Evolutionary conservation across 1,284 basidiomycete genomes (phyloP), one percentile per base, ranked within the genome.

Genomic region (Puccinia brachypodii): DNA sequence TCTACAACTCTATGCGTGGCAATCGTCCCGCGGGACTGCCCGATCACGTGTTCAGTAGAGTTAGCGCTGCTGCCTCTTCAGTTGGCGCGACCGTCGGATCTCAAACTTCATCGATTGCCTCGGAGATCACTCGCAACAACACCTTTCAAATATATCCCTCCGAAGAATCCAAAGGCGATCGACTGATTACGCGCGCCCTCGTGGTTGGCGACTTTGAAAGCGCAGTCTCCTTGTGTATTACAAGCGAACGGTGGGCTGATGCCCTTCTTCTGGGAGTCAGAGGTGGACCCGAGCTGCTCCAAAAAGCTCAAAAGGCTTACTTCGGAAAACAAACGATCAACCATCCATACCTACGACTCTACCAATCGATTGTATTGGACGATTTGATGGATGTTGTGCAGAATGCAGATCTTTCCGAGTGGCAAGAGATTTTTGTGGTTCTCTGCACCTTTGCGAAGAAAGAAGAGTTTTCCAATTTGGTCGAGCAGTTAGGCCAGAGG

Each of bases 341-440:
- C 8, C 88, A 93, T 28, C 94, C 95, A 0, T 98, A 98, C 88
- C 90, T 98, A 33, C 93, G 96, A 47, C 90, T 99, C 7, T 95
- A 96, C 90, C 95, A 98, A 87, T 94, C 93, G 33, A 95, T 99
- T 85, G 94, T 98, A 82, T 93, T 92, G 75, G 92, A 96, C 85
- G 96, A 98, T 85, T 90, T 99, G 16, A 89, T 91, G 58, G 95
- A 97, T 87, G 92, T 98, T 82, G 95, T 97, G 1, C 95, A 97
- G 87, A 97, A 98, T 85, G 96, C 95, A 22, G 95, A 99, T 85
- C 87, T 98, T 58, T 89, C 91, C 79, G 96, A 99, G 86, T 99
- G 96, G 97, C 92, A 93, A 84, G 96, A 98, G 87, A 94, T 96
- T 82, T 98, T 99, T 85, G 96, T 98, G 68, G 94, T 99, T 2